Percentiles rank a stretch among this genome's conserved stretches.
Evolutionary conservation across 2,329 filamentous ascomycete species (phyloP).

Genomic region (Apiospora sp.): DNA sequence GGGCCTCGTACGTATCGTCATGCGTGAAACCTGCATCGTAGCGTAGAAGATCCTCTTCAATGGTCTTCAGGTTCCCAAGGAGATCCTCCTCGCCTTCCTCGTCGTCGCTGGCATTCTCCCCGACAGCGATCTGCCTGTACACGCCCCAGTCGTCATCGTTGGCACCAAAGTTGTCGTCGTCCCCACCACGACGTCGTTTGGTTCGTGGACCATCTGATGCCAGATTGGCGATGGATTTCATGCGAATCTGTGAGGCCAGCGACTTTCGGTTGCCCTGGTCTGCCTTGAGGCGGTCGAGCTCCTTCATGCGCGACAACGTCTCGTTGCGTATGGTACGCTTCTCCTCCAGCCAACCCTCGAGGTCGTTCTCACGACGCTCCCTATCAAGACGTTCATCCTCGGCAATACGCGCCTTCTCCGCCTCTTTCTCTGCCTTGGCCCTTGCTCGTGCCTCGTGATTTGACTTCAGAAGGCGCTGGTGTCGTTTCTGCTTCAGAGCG

Average conservation of each 20-base stretch:
- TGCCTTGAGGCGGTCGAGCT: slow-evolving; percentile 89
- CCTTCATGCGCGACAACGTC: slow-evolving; percentile 85
- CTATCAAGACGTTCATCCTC: slow-evolving; percentile 86
- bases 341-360: slow-evolving; percentile 87
- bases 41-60: slow-evolving; percentile 85
- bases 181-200: slow-evolving; percentile 84
- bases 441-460: slow-evolving; percentile 92
- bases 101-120: slow-evolving; percentile 80
- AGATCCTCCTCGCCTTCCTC: slow-evolving; percentile 94
- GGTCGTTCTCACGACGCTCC: slow-evolving; percentile 82
- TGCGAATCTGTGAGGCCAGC: slow-evolving; percentile 92
- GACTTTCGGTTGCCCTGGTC: slow-evolving; percentile 97
- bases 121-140: slow-evolving; percentile 90
- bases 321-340: slow-evolving; percentile 76
- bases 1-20: slow-evolving; percentile 88
- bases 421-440: slow-evolving; percentile 96
- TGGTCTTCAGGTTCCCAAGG: slow-evolving; percentile 71
- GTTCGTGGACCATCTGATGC: slow-evolving; percentile 87
- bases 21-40: slow-evolving; percentile 92
- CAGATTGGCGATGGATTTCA: slow-evolving; percentile 97
- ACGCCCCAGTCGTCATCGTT: slow-evolving; percentile 99
- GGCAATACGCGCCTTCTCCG: slow-evolving; percentile 82
- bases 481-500: slow-evolving; percentile 87
- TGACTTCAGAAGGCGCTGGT: slow-evolving; percentile 91
- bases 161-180: slow-evolving; percentile 96